Evolutionary conservation across 1,139 yeast species (phyloP).

Genomic region (Kurtzmaniella quercitrusa): DNA sequence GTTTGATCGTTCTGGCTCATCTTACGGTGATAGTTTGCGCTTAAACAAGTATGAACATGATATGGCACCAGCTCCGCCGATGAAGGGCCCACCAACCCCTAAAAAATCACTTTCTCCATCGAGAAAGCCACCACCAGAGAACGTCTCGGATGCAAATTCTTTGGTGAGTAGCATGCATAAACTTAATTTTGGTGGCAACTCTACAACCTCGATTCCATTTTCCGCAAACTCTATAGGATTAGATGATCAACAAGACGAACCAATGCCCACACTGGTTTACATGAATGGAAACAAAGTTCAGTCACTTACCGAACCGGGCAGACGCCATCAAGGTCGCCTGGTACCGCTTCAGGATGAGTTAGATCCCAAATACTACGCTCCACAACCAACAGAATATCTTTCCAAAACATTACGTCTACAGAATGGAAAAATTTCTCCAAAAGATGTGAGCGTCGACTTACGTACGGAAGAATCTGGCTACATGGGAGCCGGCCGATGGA

Average conservation of each 20-base stretch:
- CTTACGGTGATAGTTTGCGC: background rate
- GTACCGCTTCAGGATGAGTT: constrained; percentile 36
- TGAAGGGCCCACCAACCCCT: constrained; percentile 9
- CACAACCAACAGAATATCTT: constrained; percentile 42
- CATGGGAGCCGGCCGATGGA: constrained; percentile 38
- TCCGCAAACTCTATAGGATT: constrained; percentile 44
- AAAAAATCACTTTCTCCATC: constrained; percentile 14
- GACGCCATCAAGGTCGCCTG: constrained; percentile 15
- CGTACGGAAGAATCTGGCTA: constrained; percentile 30
- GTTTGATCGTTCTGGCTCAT: background rate
- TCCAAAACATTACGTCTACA: constrained; percentile 20
- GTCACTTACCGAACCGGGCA: constrained; percentile 21
- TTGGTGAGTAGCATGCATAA: background rate
- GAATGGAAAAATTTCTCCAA: constrained; percentile 17
- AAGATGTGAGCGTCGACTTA: constrained; percentile 22
- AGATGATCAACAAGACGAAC: constrained; percentile 20
- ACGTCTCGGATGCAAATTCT: background rate
- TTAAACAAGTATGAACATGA: background rate
- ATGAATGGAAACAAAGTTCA: constrained; percentile 32
- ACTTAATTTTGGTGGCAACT: background rate
- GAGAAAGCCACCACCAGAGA: constrained; percentile 21
- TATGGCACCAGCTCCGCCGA: background rate
- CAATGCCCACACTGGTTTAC: constrained; percentile 34
- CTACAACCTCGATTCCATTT: constrained; percentile 33
- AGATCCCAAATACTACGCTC: constrained; percentile 44